Conservation (phyloP, 129 eudicot species). For the Escallonia rubra region DNA sequence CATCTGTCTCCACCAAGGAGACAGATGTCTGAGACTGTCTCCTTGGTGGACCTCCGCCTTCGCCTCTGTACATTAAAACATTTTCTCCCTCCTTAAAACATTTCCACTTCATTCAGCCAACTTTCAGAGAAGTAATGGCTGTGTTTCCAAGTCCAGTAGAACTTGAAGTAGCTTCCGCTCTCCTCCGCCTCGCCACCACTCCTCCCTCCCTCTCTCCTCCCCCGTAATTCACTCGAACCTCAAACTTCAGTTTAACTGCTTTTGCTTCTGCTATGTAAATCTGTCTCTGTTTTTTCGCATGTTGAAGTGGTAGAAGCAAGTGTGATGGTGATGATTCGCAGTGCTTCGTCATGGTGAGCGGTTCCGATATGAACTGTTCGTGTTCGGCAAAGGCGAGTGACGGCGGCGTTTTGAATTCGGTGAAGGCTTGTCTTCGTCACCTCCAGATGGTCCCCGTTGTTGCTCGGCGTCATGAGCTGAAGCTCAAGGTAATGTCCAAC, state of each 20-base stretch:
- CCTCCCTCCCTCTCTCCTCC: background rate
- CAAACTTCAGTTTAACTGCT: background rate
- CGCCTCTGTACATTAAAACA: too few relatives aligned
- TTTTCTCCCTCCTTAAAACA: too few relatives aligned
- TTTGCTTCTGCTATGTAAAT: background rate
- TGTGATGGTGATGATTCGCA: slow-evolving; percentile 19
- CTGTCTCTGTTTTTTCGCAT: background rate
- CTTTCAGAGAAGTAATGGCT: background rate
- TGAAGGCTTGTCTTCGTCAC: slow-evolving; percentile 13
- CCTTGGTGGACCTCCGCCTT: too few relatives aligned
- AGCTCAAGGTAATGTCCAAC: slow-evolving; percentile 32
- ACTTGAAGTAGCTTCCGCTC: slow-evolving; percentile 63
- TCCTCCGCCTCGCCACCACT: slow-evolving; percentile 52
- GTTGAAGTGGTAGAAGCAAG: slow-evolving; percentile 13
- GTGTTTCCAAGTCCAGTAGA: slow-evolving; percentile 46
- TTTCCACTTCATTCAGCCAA: background rate
- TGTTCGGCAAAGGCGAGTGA: slow-evolving; percentile 32
- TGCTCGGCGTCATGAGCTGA: slow-evolving; percentile 30
- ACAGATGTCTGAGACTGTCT: too few relatives aligned
- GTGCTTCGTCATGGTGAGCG: slow-evolving; percentile 12
- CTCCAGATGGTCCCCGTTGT: slow-evolving; percentile 19
- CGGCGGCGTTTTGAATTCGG: slow-evolving; percentile 25
- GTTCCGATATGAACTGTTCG: slow-evolving; percentile 31
- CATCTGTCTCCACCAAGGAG: too few relatives aligned
- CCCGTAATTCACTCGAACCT: slow-evolving; percentile 15